phyloP scores from a whole-genome alignment of 768 basidiomycete species.

The Coprinellus micaceus region DNA sequence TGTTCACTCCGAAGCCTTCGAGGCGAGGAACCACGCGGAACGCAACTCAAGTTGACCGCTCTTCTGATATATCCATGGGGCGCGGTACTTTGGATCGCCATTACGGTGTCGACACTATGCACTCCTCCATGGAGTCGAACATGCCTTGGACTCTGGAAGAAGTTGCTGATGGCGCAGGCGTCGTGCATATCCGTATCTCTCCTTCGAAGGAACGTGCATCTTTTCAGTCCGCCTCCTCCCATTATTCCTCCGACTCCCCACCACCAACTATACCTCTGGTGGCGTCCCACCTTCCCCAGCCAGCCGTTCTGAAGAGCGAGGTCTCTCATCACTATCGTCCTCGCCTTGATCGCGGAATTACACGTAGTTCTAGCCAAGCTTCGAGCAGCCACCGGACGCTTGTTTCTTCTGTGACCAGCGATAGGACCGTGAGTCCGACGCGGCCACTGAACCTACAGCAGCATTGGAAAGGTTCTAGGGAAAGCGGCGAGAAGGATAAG shows the following conservation, averaged over 20 bases:
- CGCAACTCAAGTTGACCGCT: neutral
- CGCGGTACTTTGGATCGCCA: neutral
- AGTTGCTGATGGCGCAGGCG: constrained; percentile 32
- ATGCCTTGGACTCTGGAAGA: constrained; percentile 39
- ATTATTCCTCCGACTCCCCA: neutral
- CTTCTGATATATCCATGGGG: constrained; percentile 4
- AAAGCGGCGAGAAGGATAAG: neutral
- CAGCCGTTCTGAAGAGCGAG: neutral
- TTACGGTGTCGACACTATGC: constrained; percentile 4
- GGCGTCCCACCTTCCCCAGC: neutral
- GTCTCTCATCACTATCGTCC: constrained; percentile 2
- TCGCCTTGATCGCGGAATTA: neutral
- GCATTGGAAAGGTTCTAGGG: neutral
- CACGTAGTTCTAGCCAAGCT: neutral
- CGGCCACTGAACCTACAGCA: neutral
- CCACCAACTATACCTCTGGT: neutral
- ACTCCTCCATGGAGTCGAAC: neutral
- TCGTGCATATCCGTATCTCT: constrained; percentile 32
- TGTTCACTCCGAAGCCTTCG: constrained; percentile 10
- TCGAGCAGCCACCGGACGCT: neutral
- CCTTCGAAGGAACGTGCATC: neutral
- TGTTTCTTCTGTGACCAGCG: neutral
- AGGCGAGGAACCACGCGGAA: constrained; percentile 6
- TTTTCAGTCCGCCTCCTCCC: neutral
- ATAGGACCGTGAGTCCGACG: neutral